These are phyloP conservation scores for Cornus kousa DNA, from an alignment of 148 eudicot genomes.

Conservation along the genomic window DNA sequence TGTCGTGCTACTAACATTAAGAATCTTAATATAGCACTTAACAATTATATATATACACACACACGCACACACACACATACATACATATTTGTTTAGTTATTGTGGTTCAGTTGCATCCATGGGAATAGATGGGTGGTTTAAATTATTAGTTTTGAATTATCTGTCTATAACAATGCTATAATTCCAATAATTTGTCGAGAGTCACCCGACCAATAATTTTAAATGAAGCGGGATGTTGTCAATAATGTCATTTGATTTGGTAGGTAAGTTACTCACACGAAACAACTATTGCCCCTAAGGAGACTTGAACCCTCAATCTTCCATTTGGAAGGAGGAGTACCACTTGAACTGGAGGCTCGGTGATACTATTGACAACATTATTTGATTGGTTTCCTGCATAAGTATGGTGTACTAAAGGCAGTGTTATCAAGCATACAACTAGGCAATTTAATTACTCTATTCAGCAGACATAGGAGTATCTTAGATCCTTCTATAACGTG, in stretches of 20 bases:
- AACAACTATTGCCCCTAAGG: neutral
- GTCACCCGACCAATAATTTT: neutral
- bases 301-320: neutral
- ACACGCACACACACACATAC: too few relatives aligned
- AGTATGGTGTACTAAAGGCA: neutral
- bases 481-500: conserved; percentile 3
- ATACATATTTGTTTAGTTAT: too few relatives aligned
- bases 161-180: neutral
- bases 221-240: neutral
- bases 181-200: neutral
- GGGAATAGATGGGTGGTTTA: neutral
- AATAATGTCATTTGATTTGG: too few relatives aligned
- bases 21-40: too few relatives aligned
- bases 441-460: neutral
- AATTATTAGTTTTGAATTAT: neutral
- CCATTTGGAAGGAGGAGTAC: too few relatives aligned
- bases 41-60: too few relatives aligned
- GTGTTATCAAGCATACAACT: neutral
- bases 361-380: neutral
- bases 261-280: neutral
- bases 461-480: neutral
- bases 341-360: neutral
- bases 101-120: neutral
- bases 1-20: neutral
- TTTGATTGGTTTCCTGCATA: neutral